phyloP scores from a whole-genome alignment of 345 rosid genomes.

The Erucastrum elatum region DNA sequence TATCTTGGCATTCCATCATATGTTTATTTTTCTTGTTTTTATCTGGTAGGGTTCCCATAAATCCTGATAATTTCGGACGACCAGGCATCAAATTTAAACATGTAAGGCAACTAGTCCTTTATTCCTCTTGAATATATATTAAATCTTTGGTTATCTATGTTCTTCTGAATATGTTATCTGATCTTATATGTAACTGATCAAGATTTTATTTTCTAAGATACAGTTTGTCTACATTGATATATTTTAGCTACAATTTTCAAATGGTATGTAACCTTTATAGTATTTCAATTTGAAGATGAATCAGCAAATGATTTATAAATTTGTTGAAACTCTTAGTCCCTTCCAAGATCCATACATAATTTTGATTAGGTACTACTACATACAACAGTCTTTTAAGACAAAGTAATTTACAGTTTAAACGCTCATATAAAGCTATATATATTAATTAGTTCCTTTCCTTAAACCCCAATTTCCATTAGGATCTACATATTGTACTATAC shows the following conservation, averaged over 20 bases:
- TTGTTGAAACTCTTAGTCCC: not conserved
- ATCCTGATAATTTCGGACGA: not conserved
- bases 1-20: conserved; percentile 9
- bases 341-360: not conserved
- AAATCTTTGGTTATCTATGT: not conserved
- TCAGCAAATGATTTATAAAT: not conserved
- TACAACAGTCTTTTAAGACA: not conserved
- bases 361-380: not conserved
- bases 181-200: conserved; percentile 4
- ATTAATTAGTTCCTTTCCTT: not conserved
- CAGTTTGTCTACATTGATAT: conserved; percentile 7
- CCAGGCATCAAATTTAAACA: not conserved
- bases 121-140: conserved; percentile 6
- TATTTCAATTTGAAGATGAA: conserved; percentile 1
- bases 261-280: not conserved
- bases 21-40: conserved; percentile 20
- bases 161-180: not conserved
- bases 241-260: not conserved
- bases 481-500: not conserved
- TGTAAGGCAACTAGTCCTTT: conserved; percentile 25
- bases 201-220: not conserved
- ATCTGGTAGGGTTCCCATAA: conserved; percentile 47
- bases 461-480: conserved; percentile 1
- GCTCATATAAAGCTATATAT: not conserved
- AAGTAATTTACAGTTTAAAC: not conserved